Evolutionary conservation across 768 basidiomycete species (phyloP).

Genomic region (Pleurotus tuber-regium): DNA sequence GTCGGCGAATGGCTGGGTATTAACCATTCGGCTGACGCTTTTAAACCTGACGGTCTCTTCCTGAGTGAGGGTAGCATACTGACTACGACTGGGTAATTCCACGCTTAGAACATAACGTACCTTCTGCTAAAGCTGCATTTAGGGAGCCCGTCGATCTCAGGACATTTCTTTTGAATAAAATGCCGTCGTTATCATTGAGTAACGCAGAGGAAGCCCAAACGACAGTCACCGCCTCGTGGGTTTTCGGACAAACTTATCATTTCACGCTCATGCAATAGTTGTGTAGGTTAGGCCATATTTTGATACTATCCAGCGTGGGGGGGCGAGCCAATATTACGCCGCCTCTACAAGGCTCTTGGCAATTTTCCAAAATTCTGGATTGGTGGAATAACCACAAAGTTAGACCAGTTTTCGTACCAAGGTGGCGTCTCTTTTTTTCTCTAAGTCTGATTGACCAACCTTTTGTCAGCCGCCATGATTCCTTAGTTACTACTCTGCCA

Average conservation of each 20-base stretch:
- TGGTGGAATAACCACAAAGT: constrained; percentile 38
- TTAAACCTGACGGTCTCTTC: constrained; percentile 35
- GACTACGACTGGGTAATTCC: constrained; percentile 35
- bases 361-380: constrained; percentile 39
- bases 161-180: background rate
- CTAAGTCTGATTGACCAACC: background rate
- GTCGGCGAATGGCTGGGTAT: constrained; percentile 59
- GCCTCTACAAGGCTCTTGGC: constrained; percentile 41
- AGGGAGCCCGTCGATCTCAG: constrained; percentile 13
- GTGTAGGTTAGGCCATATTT: constrained; percentile 57
- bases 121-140: background rate
- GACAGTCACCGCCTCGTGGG: constrained; percentile 41
- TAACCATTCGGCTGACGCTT: constrained; percentile 29
- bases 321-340: constrained; percentile 37
- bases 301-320: constrained; percentile 39
- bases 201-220: constrained; percentile 7
- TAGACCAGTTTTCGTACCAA: constrained; percentile 47
- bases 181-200: background rate
- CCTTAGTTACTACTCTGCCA: constrained; percentile 28
- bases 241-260: background rate
- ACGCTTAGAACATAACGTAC: background rate
- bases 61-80: constrained; percentile 31
- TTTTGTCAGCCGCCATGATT: constrained; percentile 34
- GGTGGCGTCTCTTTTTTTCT: constrained; percentile 29
- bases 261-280: background rate